These are phyloP conservation scores for Didymella lethalis DNA, from an alignment of 2,329 filamentous ascomycete species.

Conservation along the genomic window DNA sequence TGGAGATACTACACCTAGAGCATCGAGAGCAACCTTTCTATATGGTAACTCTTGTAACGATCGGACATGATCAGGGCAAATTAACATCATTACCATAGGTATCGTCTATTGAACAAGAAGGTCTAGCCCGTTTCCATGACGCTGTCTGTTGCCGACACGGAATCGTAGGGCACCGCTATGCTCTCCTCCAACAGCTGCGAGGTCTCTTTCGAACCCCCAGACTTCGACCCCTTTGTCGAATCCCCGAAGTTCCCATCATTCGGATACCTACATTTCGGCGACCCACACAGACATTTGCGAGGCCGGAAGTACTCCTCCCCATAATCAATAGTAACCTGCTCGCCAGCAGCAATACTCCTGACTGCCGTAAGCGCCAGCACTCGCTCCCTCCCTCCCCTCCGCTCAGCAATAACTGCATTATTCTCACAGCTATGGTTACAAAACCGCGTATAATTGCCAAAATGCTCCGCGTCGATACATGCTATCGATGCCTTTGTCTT, in stretches of 20 bases:
- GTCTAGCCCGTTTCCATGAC: background rate
- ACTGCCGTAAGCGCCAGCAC: conserved; percentile 2
- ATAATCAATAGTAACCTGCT: conserved; percentile 3
- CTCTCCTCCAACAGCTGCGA: background rate
- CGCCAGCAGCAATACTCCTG: background rate
- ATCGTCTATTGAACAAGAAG: too few relatives aligned
- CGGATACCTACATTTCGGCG: conserved; percentile 9
- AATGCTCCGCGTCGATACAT: conserved; percentile 16
- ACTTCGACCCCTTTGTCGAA: too few relatives aligned
- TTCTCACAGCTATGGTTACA: conserved; percentile 22
- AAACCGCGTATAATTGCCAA: conserved; percentile 19
- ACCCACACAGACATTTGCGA: conserved; percentile 11
- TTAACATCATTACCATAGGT: too few relatives aligned
- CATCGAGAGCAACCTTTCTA: too few relatives aligned
- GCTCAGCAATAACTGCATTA: conserved; percentile 14
- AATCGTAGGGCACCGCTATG: background rate
- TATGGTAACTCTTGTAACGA: too few relatives aligned
- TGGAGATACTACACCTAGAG: too few relatives aligned
- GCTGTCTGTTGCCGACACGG: background rate
- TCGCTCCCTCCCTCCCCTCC: conserved; percentile 9
- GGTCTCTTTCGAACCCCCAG: too few relatives aligned
- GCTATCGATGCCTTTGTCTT: background rate
- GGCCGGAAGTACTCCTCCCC: background rate
- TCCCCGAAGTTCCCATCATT: too few relatives aligned
- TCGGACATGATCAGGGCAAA: too few relatives aligned